Percentiles rank a stretch among this genome's conserved stretches.
Evolutionary conservation across 2,329 filamentous ascomycete species (phyloP).

Genomic region (Corinectria fuckeliana): DNA sequence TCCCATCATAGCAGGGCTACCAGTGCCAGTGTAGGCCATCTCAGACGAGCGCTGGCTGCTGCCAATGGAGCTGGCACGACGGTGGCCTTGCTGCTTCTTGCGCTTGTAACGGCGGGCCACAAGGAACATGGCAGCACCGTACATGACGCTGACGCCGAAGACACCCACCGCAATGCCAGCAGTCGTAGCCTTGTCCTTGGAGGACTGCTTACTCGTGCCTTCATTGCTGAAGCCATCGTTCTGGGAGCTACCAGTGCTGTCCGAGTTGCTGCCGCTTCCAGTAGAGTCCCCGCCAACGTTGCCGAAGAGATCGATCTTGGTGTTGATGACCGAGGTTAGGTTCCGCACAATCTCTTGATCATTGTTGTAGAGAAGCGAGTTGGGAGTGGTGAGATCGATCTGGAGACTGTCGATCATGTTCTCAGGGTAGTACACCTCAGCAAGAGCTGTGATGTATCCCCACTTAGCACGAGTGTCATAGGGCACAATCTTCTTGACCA

Average conservation of each 20-base stretch:
- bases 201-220: conserved; percentile 57
- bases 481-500: conserved; percentile 76
- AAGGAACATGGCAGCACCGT: conserved; percentile 93
- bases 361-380: conserved; percentile 78
- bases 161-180: conserved; percentile 78
- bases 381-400: conserved; percentile 73
- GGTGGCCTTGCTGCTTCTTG: conserved; percentile 78
- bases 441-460: conserved; percentile 83
- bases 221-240: conserved; percentile 52
- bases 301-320: conserved; percentile 63
- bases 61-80: conserved; percentile 76
- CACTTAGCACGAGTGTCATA: conserved; percentile 73
- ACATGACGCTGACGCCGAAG: conserved; percentile 80
- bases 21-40: conserved; percentile 57
- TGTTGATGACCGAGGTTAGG: conserved; percentile 83
- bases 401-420: conserved; percentile 72
- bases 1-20: conserved; percentile 72
- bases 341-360: conserved; percentile 68
- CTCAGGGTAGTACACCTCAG: conserved; percentile 71
- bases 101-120: conserved; percentile 90
- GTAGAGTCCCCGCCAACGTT: conserved; percentile 47
- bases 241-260: conserved; percentile 45
- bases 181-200: conserved; percentile 67
- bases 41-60: conserved; percentile 54
- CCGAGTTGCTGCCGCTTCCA: conserved; percentile 35